Conservation (phyloP, 805 yeast species). For the Candida montana region DNA sequence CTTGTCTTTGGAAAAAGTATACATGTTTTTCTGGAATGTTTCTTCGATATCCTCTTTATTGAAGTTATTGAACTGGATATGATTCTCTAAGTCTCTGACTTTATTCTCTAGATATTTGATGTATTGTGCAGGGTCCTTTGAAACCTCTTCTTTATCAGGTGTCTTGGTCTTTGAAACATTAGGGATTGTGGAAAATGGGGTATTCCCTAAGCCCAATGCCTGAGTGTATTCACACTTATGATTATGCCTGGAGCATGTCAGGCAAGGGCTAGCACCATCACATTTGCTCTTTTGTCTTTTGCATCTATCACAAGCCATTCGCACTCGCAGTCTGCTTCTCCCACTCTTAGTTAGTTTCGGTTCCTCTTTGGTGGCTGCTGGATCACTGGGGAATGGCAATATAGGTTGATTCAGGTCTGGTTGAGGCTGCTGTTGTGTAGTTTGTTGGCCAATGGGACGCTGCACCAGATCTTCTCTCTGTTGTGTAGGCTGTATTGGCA, state of each 20-base stretch:
- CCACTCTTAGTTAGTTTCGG: slow-evolving; percentile 5
- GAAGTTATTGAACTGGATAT: slow-evolving; percentile 7
- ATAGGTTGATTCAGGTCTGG: slow-evolving; percentile 11
- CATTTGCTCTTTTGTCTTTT: slow-evolving; percentile 53
- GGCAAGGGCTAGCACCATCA: slow-evolving; percentile 48
- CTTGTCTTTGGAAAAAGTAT: slow-evolving; percentile 33
- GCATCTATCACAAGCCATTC: slow-evolving; percentile 53
- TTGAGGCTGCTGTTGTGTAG: slow-evolving; percentile 7
- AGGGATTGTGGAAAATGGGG: background rate
- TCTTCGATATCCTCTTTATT: slow-evolving; percentile 9
- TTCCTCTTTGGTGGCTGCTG: background rate
- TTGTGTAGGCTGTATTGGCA: background rate
- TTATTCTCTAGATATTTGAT: slow-evolving; percentile 34
- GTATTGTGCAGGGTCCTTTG: slow-evolving; percentile 14
- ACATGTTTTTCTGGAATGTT: slow-evolving; percentile 18
- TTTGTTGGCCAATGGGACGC: background rate
- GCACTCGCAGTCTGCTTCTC: slow-evolving; percentile 30
- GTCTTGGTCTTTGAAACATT: background rate
- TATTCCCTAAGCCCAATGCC: background rate
- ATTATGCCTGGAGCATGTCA: slow-evolving; percentile 31
- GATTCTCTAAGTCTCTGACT: slow-evolving; percentile 34
- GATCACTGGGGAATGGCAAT: background rate
- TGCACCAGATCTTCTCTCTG: too few relatives aligned
- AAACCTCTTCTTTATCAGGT: background rate
- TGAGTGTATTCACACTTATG: slow-evolving; percentile 10